Conservation (phyloP, 352 stramenopile genomes). For the Peronospora belbahrii region DNA sequence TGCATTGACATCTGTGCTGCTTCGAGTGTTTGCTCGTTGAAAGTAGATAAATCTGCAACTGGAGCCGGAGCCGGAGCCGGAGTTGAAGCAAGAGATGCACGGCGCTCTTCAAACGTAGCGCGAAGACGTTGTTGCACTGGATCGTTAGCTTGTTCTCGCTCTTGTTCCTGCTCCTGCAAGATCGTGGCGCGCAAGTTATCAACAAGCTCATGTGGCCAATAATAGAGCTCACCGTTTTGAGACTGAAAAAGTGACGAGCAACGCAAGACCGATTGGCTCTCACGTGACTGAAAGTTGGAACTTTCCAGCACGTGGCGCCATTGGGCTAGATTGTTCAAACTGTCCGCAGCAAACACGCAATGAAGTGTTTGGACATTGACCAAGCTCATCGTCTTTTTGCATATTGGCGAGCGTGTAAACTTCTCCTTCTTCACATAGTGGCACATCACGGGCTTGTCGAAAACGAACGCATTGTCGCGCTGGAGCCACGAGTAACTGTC, state of each 20-base stretch:
- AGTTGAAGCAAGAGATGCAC: neutral
- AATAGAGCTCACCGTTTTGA: constrained; percentile 31
- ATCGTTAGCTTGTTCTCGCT: constrained; percentile 20
- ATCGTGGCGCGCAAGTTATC: constrained; percentile 28
- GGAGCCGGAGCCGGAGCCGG: too few species aligned
- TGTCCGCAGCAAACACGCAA: constrained; percentile 38
- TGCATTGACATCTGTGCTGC: constrained; percentile 1
- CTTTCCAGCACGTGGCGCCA: constrained; percentile 34
- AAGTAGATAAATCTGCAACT: too few species aligned
- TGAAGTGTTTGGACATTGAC: constrained; percentile 29
- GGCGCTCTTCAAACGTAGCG: constrained; percentile 11
- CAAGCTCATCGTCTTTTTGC: constrained; percentile 36
- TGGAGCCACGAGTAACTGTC: constrained; percentile 32
- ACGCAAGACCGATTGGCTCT: constrained; percentile 11
- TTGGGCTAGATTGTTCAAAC: constrained; percentile 22
- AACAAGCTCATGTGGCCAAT: constrained; percentile 34
- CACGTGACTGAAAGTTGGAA: constrained; percentile 16
- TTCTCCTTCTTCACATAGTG: constrained; percentile 24
- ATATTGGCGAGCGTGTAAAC: constrained; percentile 37
- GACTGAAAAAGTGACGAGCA: constrained; percentile 16
- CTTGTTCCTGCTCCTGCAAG: constrained; percentile 18
- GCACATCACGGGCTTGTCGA: constrained; percentile 37
- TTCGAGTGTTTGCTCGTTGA: neutral
- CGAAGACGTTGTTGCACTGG: constrained; percentile 21
- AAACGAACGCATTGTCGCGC: constrained; percentile 34